Evolutionary conservation across 306 rosid genomes (phyloP).

Genomic region (Sechiopsis laciniata): DNA sequence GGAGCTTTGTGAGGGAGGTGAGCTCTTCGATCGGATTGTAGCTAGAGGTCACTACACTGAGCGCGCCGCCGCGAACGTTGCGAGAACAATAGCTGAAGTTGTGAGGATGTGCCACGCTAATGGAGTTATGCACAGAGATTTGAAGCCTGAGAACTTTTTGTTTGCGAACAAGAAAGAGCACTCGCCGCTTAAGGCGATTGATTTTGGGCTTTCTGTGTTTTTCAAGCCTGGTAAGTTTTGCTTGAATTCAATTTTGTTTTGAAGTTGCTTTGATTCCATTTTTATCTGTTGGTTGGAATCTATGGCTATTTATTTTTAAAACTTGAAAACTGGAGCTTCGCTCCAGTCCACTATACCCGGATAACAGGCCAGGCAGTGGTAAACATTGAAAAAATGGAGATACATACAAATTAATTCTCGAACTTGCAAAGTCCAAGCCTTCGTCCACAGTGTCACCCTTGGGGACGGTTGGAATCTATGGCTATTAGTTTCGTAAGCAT

Average conservation of each 20-base stretch:
- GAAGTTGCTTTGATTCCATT: neutral
- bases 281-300: neutral
- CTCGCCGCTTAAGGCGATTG: constrained; percentile 27
- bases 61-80: constrained; percentile 28
- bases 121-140: constrained; percentile 27
- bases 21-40: constrained; percentile 30
- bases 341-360: no score
- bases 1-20: constrained; percentile 30
- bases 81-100: constrained; percentile 24
- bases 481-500: neutral
- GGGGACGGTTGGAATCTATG: constrained; percentile 5
- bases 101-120: constrained; percentile 29
- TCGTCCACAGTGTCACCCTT: no score
- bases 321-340: no score
- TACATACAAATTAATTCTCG: no score
- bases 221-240: constrained; percentile 27
- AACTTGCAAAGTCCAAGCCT: no score
- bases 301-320: neutral
- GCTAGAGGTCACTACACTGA: constrained; percentile 27
- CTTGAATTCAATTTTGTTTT: neutral
- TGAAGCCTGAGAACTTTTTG: constrained; percentile 29
- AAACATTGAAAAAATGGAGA: no score
- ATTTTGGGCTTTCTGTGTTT: constrained; percentile 26
- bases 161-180: constrained; percentile 28
- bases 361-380: no score